Evolutionary conservation across 768 basidiomycete species (phyloP).

Genomic region (Harrya chromipes): DNA sequence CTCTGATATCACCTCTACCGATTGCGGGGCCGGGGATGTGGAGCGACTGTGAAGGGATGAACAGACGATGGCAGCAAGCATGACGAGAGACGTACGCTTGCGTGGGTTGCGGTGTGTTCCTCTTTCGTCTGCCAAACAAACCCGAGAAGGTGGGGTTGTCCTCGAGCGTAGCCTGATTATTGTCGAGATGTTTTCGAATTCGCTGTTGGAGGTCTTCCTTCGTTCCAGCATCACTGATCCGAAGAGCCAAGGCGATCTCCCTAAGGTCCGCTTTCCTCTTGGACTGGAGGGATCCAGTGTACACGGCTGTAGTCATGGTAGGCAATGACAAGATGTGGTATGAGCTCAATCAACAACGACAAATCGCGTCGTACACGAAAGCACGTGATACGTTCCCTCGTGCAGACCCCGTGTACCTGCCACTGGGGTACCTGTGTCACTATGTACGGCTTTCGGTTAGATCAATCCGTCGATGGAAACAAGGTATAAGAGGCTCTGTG

Average conservation of each 20-base stretch:
- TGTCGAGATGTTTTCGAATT: slow-evolving; percentile 61
- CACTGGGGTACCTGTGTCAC: slow-evolving; percentile 1
- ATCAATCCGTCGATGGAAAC: too few relatives aligned
- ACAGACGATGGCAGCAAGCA: background rate
- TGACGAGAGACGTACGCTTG: slow-evolving; percentile 10
- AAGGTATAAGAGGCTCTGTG: background rate
- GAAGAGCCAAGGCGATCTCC: slow-evolving; percentile 54
- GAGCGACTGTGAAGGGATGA: slow-evolving; percentile 11
- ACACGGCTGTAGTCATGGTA: slow-evolving; percentile 43
- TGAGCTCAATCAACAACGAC: slow-evolving; percentile 27
- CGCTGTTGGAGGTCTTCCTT: slow-evolving; percentile 60
- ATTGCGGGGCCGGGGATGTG: slow-evolving; percentile 15
- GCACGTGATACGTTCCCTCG: slow-evolving; percentile 20
- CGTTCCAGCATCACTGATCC: slow-evolving; percentile 52
- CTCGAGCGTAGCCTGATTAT: slow-evolving; percentile 50
- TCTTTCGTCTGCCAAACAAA: slow-evolving; percentile 43
- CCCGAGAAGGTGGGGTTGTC: slow-evolving; percentile 58
- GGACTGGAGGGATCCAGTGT: slow-evolving; percentile 51
- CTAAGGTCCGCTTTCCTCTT: slow-evolving; percentile 72
- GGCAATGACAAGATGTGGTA: slow-evolving; percentile 7
- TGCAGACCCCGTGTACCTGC: slow-evolving; percentile 5
- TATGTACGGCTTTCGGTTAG: too few relatives aligned
- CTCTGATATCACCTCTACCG: slow-evolving; percentile 11
- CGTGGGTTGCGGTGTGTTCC: slow-evolving; percentile 24
- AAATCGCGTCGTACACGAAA: slow-evolving; percentile 24